A percentile compares a stretch with the other conserved stretches of the same genome.
Evolutionary conservation across 2,329 filamentous ascomycete genomes (phyloP).

Genomic region (Basipetospora sp.): DNA sequence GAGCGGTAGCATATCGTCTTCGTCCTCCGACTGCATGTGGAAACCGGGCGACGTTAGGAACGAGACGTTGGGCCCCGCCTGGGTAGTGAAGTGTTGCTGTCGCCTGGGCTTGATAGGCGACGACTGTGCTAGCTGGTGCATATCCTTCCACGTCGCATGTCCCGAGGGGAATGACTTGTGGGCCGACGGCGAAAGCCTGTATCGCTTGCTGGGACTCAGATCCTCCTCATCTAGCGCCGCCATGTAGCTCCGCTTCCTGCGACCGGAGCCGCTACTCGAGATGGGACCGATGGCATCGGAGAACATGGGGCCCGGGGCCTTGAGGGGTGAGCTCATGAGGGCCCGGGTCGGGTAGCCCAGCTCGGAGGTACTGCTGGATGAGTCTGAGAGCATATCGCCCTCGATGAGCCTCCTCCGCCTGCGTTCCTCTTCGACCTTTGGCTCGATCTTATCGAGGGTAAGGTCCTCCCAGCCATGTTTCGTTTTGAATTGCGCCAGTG

Average conservation of each 20-base stretch:
- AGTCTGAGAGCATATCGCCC: conserved; percentile 70
- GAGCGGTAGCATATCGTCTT: conserved; percentile 65
- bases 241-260: conserved; percentile 49
- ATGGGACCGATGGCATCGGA: conserved; percentile 61
- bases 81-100: conserved; percentile 59
- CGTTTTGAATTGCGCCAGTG: conserved; percentile 92
- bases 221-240: conserved; percentile 38
- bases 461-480: conserved; percentile 90
- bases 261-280: conserved; percentile 47
- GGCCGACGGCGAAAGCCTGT: conserved; percentile 46
- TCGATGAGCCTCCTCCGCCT: conserved; percentile 54
- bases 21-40: conserved; percentile 54
- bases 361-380: conserved; percentile 71
- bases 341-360: conserved; percentile 52
- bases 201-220: conserved; percentile 47
- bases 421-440: conserved; percentile 65
- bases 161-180: conserved; percentile 39
- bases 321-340: conserved; percentile 74
- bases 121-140: conserved; percentile 64
- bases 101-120: conserved; percentile 70
- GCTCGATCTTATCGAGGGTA: conserved; percentile 72
- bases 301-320: conserved; percentile 53
- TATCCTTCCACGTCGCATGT: conserved; percentile 59
- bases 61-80: conserved; percentile 56
- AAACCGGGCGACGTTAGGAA: conserved; percentile 56